Conservation (phyloP, 1,284 basidiomycete genomes). For the Stygiomarasmius scandens region DNA sequence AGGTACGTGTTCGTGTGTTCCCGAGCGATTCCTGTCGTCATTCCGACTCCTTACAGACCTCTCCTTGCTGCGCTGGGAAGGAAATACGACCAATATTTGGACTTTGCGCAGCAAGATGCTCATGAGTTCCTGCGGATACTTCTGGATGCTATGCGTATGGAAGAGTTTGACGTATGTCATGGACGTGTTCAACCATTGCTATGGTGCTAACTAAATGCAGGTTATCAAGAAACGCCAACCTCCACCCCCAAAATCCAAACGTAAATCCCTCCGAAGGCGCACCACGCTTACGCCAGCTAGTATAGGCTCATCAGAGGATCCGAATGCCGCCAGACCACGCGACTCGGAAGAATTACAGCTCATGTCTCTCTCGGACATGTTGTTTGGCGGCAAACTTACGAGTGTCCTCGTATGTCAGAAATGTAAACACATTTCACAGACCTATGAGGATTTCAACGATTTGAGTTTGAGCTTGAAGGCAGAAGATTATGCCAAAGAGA, state of each 20-base stretch:
- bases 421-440: conserved; percentile 90
- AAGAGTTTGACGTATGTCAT: conserved; percentile 82
- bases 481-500: conserved; percentile 68
- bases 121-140: conserved; percentile 91
- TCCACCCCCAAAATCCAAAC: conserved; percentile 39
- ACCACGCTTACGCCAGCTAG: conserved; percentile 29
- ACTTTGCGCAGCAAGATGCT: conserved; percentile 91
- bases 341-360: conserved; percentile 48
- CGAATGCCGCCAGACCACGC: conserved; percentile 4
- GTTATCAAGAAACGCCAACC: conserved; percentile 79
- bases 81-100: conserved; percentile 93
- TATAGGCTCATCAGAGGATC: background rate
- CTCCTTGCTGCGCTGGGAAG: conserved; percentile 72
- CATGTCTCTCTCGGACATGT: conserved; percentile 81
- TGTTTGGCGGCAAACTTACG: conserved; percentile 87
- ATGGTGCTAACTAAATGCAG: conserved; percentile 37
- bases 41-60: conserved; percentile 39
- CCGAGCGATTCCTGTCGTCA: background rate
- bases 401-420: conserved; percentile 92
- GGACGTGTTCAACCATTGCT: background rate
- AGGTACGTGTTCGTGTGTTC: conserved; percentile 47
- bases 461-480: conserved; percentile 86
- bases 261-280: conserved; percentile 40
- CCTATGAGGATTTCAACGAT: conserved; percentile 93
- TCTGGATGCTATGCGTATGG: conserved; percentile 93